Base-by-base conservation (phyloP, 129 eudicot genomes). In the Arctium lappa region DNA sequence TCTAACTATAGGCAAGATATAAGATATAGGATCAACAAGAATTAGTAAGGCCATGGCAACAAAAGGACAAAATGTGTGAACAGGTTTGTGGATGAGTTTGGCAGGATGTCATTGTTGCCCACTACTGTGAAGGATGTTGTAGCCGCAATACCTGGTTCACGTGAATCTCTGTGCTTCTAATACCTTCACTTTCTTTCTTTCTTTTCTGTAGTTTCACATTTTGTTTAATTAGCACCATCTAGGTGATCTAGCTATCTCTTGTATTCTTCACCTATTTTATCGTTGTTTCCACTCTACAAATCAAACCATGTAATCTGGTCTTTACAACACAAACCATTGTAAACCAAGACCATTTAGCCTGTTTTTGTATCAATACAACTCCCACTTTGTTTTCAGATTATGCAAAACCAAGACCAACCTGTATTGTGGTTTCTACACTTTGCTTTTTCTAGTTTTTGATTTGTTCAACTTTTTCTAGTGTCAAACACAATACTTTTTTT, bases 1-100 rank as follows among this genome's bases (percentile, higher is more conserved):
- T 81, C 85, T 22, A 71, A 22, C 73, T 82, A 78, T 72, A 94
- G 98, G 97, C 77, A 88, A 86, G 74, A 92, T 94, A 77, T 92
- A 76, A 40, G 98, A 94, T 85, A 92, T 92, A 39, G 97, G 98
- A 73, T 92, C 98, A 1, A 94, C 94, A 2, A 94, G 98, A 60
- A 94, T 94, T 31, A 94, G 98, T 85, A 94, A 71, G 98, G 98
- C 37, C 97, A 94, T 85, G 86, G 18, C 53, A 86, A 87, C 27
- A 92, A 81, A 79, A 91, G 98, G 82, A 81, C 94, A 0, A 83
- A 92, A 34, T 94, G 98, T 39, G 96, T 94, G 37, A 91, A 94
- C 79, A 86, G 90, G 82, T 94, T 94, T 36, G 94, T 87, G 46
- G 82, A 87, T 29, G 91, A 87, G 76, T 94, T 81, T 79, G 94